Evolutionary conservation across 2,329 filamentous ascomycete species (phyloP).

Genomic region (Metarhizium brunneum): DNA sequence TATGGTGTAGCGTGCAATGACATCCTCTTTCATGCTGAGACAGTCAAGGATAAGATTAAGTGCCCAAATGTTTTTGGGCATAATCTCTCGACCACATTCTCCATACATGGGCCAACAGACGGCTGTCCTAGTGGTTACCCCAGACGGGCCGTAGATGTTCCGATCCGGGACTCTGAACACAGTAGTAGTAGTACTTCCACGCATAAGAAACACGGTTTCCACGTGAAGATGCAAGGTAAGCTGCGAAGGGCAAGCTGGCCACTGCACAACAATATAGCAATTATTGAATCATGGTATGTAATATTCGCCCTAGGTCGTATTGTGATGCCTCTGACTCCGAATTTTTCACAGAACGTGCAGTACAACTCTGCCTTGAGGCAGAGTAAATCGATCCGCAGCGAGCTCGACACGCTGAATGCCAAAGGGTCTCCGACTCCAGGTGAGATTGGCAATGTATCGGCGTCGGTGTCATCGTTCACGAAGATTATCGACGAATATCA

Average conservation of each 20-base stretch:
- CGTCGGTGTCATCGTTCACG: constrained; percentile 68
- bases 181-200: too few relatives aligned
- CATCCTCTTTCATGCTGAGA: too few relatives aligned
- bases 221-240: not conserved
- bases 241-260: not conserved
- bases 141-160: not conserved
- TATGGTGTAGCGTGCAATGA: too few relatives aligned
- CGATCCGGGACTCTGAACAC: not conserved
- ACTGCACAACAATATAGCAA: not conserved
- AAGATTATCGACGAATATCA: constrained; percentile 92
- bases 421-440: constrained; percentile 52
- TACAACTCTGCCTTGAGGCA: constrained; percentile 84
- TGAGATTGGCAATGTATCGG: constrained; percentile 60
- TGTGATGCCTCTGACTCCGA: not conserved
- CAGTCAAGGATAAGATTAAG: too few relatives aligned
- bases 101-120: too few relatives aligned
- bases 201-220: not conserved
- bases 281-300: not conserved
- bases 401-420: constrained; percentile 61
- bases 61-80: too few relatives aligned
- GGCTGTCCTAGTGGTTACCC: not conserved
- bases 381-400: constrained; percentile 67
- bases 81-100: too few relatives aligned
- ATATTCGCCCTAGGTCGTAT: not conserved
- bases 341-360: constrained; percentile 55